A percentile compares a stretch with the other conserved stretches of the same genome.
These are phyloP conservation scores for Toxoplasma gondii DNA, from an alignment of 169 alveolate species.

Conservation along the genomic window DNA sequence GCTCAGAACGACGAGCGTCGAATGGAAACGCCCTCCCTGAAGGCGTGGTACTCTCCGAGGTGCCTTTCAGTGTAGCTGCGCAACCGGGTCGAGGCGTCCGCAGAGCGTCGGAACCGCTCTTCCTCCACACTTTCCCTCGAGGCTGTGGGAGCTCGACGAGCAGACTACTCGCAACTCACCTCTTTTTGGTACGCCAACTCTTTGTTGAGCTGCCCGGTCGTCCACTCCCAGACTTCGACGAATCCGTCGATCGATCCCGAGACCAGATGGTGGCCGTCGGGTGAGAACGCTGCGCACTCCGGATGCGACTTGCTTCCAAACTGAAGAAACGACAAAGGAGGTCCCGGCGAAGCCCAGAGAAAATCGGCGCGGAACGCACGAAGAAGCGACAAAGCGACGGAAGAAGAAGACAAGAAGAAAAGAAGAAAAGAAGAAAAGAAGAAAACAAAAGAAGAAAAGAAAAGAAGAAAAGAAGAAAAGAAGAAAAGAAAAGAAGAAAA, in stretches of 20 bases:
- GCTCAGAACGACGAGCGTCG: too few relatives aligned
- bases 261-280: conserved; percentile 82
- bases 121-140: too few relatives aligned
- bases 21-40: too few relatives aligned
- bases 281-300: conserved; percentile 86
- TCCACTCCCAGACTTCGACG: conserved; percentile 89
- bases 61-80: too few relatives aligned
- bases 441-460: not conserved
- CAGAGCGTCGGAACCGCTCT: too few relatives aligned
- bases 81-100: too few relatives aligned
- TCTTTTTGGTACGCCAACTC: conserved; percentile 82
- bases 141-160: too few relatives aligned
- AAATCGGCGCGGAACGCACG: not conserved
- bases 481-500: too few relatives aligned
- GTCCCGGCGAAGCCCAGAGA: not conserved
- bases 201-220: conserved; percentile 78
- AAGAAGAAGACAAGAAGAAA: not conserved
- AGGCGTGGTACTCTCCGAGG: too few relatives aligned
- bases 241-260: conserved; percentile 88
- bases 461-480: not conserved
- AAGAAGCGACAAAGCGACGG: not conserved
- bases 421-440: not conserved
- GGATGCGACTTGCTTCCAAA: conserved; percentile 85
- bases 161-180: too few relatives aligned
- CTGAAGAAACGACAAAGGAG: not conserved